Conservation (phyloP, 2,329 filamentous ascomycete genomes). For the Calonectria ilicicola region DNA sequence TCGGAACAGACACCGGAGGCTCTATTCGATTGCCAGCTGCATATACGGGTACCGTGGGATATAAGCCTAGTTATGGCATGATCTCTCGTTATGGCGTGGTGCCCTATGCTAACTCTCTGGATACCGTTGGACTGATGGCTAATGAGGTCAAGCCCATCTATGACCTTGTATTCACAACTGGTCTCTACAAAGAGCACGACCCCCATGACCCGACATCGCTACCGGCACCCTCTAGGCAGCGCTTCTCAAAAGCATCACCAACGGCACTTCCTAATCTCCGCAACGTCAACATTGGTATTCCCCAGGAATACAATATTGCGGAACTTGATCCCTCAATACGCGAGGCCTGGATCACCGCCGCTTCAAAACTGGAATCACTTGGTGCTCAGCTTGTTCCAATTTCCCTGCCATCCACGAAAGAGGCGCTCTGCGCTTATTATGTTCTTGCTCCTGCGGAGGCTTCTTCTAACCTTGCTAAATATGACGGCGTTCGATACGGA, state of each 20-base stretch:
- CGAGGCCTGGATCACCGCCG: slow-evolving; percentile 74
- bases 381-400: slow-evolving; percentile 82
- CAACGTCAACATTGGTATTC: slow-evolving; percentile 65
- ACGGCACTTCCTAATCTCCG: slow-evolving; percentile 41
- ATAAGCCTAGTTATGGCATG: slow-evolving; percentile 92
- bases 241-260: slow-evolving; percentile 52
- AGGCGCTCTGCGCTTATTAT: slow-evolving; percentile 94
- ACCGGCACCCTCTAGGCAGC: slow-evolving; percentile 63
- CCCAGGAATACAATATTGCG: slow-evolving; percentile 86
- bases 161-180: slow-evolving; percentile 62
- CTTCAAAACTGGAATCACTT: slow-evolving; percentile 68
- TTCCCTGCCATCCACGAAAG: slow-evolving; percentile 84
- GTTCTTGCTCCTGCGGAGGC: slow-evolving; percentile 95
- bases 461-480: slow-evolving; percentile 95
- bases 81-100: slow-evolving; percentile 88
- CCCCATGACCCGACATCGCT: slow-evolving; percentile 81
- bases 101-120: slow-evolving; percentile 91
- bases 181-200: slow-evolving; percentile 69
- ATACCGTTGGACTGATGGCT: slow-evolving; percentile 86
- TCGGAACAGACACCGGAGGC: slow-evolving; percentile 95
- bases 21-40: slow-evolving; percentile 89
- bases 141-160: slow-evolving; percentile 63
- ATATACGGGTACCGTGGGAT: slow-evolving; percentile 85
- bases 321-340: slow-evolving; percentile 81
- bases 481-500: slow-evolving; percentile 96